phyloP scores from a whole-genome alignment of 2,329 filamentous ascomycete species.

The Coniochaeta hoffmannii region DNA sequence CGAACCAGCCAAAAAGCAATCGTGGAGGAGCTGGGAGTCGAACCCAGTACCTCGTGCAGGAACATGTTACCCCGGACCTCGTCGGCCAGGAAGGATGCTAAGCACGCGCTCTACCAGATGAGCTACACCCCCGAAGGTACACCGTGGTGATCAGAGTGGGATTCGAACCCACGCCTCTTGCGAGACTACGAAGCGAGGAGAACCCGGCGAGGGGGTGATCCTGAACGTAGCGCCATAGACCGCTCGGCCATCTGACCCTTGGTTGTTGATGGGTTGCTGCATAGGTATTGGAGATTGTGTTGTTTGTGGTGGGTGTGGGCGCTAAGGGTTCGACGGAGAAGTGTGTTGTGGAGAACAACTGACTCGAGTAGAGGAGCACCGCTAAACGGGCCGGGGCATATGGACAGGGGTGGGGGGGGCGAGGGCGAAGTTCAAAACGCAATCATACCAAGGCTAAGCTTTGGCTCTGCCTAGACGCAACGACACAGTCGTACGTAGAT shows the following conservation, averaged over 20 bases:
- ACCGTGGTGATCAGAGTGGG: neutral
- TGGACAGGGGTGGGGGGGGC: too few species aligned
- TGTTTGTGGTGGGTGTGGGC: neutral
- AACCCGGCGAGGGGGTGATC: neutral
- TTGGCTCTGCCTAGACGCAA: too few species aligned
- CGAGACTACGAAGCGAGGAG: neutral
- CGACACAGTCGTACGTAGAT: too few species aligned
- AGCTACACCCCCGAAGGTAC: neutral
- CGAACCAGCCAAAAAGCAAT: neutral
- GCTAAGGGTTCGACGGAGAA: neutral
- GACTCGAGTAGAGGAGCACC: neutral
- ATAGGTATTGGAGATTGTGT: neutral
- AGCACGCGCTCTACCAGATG: constrained; percentile 2
- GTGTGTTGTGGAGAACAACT: neutral
- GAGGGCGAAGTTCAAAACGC: too few species aligned
- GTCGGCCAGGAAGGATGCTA: neutral
- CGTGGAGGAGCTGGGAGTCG: constrained; percentile 1
- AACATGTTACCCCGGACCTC: neutral
- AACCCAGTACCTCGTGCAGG: constrained; percentile 1
- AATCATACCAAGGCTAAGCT: too few species aligned
- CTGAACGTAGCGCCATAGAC: constrained; percentile 1
- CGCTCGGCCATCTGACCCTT: neutral
- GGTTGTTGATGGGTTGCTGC: neutral
- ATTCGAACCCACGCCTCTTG: constrained; percentile 1
- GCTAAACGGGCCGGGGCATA: too few species aligned